Evolutionary conservation across 176 grass and related monocot genomes (phyloP).

Genomic region (Elymus sibiricus): DNA sequence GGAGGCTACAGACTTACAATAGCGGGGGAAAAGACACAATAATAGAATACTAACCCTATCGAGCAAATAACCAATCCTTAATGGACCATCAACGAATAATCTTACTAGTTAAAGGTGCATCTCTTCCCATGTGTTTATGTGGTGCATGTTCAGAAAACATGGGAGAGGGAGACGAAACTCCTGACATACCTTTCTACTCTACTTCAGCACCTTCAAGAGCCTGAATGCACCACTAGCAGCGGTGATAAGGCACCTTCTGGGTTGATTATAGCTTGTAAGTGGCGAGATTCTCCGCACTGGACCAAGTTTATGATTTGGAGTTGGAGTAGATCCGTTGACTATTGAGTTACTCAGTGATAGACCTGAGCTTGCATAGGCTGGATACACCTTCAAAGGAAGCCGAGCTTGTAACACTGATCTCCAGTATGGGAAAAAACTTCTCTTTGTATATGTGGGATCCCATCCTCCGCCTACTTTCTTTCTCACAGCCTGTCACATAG

Average conservation of each 20-base stretch:
- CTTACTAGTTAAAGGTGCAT: neutral
- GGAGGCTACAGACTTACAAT: slow-evolving; percentile 10
- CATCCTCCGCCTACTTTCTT: neutral
- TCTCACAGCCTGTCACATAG: neutral
- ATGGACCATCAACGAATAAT: neutral
- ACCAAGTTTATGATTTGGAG: neutral
- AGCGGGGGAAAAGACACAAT: neutral
- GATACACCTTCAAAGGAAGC: neutral
- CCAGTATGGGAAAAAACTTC: neutral
- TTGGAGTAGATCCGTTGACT: too few relatives aligned
- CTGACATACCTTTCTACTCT: neutral
- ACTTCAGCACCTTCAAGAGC: slow-evolving; percentile 19
- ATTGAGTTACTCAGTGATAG: too few relatives aligned
- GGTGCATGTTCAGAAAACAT: neutral
- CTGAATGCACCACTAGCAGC: slow-evolving; percentile 21
- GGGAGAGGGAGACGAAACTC: neutral
- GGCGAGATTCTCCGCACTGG: neutral
- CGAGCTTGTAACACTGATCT: neutral
- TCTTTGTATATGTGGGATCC: neutral
- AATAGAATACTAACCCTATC: neutral
- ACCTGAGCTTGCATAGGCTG: neutral
- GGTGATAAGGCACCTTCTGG: slow-evolving; percentile 11
- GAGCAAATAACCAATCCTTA: neutral
- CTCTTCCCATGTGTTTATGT: neutral
- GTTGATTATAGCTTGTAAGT: neutral